Percentiles rank a stretch among this genome's conserved stretches.
These are phyloP conservation scores for Mucor mucedo DNA, from an alignment of 371 early-diverging fungal species.

Conservation along the genomic window DNA sequence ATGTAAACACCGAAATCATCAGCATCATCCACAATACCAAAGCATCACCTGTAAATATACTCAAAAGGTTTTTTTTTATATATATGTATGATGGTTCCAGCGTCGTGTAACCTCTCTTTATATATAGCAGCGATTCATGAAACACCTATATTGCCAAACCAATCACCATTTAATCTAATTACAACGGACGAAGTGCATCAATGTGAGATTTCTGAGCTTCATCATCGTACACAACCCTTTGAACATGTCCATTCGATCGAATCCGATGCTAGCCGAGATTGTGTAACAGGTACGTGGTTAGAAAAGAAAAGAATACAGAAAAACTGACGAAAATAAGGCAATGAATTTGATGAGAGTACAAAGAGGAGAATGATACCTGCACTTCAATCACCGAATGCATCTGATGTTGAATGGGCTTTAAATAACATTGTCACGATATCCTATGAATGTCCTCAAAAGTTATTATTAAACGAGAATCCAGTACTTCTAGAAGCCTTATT, in stretches of 20 bases:
- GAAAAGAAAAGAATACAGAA: not conserved
- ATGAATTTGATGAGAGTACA: slow-evolving; percentile 48
- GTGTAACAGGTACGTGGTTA: slow-evolving; percentile 25
- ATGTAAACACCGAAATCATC: slow-evolving; percentile 24
- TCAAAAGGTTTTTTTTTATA: not conserved
- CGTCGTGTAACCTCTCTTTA: not conserved
- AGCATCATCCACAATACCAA: slow-evolving; percentile 1
- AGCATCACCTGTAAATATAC: slow-evolving; percentile 4
- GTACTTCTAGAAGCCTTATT: slow-evolving; percentile 68
- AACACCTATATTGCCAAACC: slow-evolving; percentile 16
- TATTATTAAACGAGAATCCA: slow-evolving; percentile 71
- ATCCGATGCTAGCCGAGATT: slow-evolving; percentile 23
- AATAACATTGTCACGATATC: slow-evolving; percentile 81
- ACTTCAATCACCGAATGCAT: slow-evolving; percentile 72
- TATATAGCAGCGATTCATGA: slow-evolving; percentile 4
- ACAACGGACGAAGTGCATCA: slow-evolving; percentile 18
- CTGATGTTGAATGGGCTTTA: slow-evolving; percentile 88
- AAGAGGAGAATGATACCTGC: slow-evolving; percentile 74
- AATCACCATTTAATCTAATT: slow-evolving; percentile 30
- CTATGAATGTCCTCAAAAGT: slow-evolving; percentile 60
- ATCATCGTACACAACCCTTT: slow-evolving; percentile 43
- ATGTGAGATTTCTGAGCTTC: slow-evolving; percentile 34
- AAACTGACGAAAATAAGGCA: slow-evolving; percentile 15
- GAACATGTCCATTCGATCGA: slow-evolving; percentile 43
- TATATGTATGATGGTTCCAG: too few species aligned